Evolutionary conservation across 2,329 filamentous ascomycete genomes (phyloP).

Genomic region (Fusarium protoensiforme): DNA sequence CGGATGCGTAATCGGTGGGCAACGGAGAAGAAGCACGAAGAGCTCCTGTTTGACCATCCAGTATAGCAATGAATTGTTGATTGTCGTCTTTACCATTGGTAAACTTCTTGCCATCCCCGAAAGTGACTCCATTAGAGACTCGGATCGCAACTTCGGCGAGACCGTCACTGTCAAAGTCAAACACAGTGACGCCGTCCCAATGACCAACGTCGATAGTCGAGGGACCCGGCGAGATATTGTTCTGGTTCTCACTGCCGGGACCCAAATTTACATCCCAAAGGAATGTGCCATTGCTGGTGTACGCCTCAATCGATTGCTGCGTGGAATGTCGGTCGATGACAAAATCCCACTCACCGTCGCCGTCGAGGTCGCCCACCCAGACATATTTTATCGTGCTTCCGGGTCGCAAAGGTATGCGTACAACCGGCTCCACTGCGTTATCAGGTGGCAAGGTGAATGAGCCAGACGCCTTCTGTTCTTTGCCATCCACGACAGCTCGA

Average conservation of each 20-base stretch:
- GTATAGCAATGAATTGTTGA: constrained; percentile 35
- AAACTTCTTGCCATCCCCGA: constrained; percentile 32
- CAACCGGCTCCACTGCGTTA: constrained; percentile 7
- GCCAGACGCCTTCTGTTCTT: constrained; percentile 18
- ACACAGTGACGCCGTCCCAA: constrained; percentile 39
- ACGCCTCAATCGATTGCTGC: constrained; percentile 26
- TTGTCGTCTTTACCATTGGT: constrained; percentile 6
- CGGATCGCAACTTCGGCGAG: constrained; percentile 35
- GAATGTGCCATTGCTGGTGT: constrained; percentile 28
- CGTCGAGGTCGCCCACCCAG: constrained; percentile 40
- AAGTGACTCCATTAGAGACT: constrained; percentile 36
- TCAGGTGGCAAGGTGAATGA: constrained; percentile 24
- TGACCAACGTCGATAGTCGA: constrained; percentile 33
- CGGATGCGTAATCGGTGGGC: constrained; percentile 13
- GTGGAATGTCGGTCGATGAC: constrained; percentile 34
- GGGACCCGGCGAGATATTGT: constrained; percentile 35
- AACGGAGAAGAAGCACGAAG: constrained; percentile 18
- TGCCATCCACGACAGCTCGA: constrained; percentile 23
- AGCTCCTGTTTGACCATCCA: constrained; percentile 31
- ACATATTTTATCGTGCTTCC: constrained; percentile 35
- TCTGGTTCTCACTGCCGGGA: constrained; percentile 33
- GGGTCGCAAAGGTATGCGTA: constrained; percentile 30
- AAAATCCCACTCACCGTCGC: constrained; percentile 38
- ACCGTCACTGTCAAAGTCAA: constrained; percentile 39
- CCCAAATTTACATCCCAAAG: constrained; percentile 36